Evolutionary conservation across 441 rosid genomes (phyloP), one percentile per base, ranked within the genome.

Genomic region (Dalechampia spathulata): DNA sequence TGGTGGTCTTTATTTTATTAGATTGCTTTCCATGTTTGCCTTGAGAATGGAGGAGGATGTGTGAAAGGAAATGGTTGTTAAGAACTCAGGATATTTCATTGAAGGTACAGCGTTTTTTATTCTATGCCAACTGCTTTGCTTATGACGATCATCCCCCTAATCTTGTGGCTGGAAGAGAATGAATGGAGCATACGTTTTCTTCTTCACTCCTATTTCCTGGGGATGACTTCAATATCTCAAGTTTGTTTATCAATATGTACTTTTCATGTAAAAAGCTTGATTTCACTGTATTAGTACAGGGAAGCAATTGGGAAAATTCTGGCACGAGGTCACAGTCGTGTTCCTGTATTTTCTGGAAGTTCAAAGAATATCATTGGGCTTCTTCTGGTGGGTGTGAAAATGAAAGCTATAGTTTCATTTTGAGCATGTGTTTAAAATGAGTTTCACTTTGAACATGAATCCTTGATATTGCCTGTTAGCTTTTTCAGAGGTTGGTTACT

Each of bases 301-400:
- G 98, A 91, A 68, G 96, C 98, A 50, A 86, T 91, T 75, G 98
- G 95, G 39, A 91, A 86, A 77, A 73, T 91, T 70, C 87, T 86
- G 22, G 96, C 98, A 53, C 82, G 96, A 34, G 98, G 98, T 50
- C 98, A 91, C 43, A 91, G 98, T 62, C 82, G 98, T 10, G 95
- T 91, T 39, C 98, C 98, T 56, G 93, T 91, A 51, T 88, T 82
- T 73, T 73, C 91, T 2, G 95, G 90, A 60, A 84, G 71, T 71
- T 89, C 81, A 20, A 83, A 82, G 75, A 91, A 86, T 23, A 63
- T 91, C 51, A 88, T 91, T 17, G 98, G 98, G 36, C 98, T 88
- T 65, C 89, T 88, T 66, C 73, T 91, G 89, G 98, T 86, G 73
- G 57, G 53, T 65, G 49, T 61, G 26, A 26, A 56, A 61, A 49